These are phyloP conservation scores for Zygoascus flipseniorum DNA, from an alignment of 805 yeast genomes.

Conservation along the genomic window DNA sequence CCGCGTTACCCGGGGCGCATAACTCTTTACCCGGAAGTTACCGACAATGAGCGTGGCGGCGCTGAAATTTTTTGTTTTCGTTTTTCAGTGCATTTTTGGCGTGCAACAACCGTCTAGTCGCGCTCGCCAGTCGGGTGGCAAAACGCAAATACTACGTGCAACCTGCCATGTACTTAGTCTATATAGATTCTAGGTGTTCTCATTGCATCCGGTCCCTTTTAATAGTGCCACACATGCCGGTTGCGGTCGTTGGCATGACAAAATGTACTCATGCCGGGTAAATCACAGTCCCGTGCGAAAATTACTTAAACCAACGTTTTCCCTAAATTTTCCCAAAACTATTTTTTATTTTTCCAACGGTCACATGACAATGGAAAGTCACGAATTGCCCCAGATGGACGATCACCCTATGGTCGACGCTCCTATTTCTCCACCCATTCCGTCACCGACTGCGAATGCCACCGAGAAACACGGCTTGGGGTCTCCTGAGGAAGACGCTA, in stretches of 20 bases:
- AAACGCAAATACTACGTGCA: background rate
- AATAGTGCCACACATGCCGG: background rate
- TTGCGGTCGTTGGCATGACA: background rate
- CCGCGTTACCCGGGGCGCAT: background rate
- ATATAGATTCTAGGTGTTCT: background rate
- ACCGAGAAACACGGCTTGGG: background rate
- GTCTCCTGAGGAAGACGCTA: background rate
- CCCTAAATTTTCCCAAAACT: background rate
- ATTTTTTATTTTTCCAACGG: conserved; percentile 2
- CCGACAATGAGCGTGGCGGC: background rate
- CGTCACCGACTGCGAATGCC: conserved; percentile 8
- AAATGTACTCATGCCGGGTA: background rate
- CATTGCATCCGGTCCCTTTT: background rate
- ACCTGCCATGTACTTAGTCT: background rate
- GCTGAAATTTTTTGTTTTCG: background rate
- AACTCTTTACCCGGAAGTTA: background rate
- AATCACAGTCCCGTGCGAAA: background rate
- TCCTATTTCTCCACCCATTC: conserved; percentile 15
- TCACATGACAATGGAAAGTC: conserved; percentile 1
- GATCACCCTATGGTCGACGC: conserved; percentile 2
- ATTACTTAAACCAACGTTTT: conserved; percentile 3
- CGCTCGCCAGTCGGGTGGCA: background rate
- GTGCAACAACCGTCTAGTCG: background rate
- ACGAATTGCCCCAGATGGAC: background rate
- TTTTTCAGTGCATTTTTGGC: background rate